Conservation (phyloP, 352 stramenopile species). For the Blastocystis sp. region DNA sequence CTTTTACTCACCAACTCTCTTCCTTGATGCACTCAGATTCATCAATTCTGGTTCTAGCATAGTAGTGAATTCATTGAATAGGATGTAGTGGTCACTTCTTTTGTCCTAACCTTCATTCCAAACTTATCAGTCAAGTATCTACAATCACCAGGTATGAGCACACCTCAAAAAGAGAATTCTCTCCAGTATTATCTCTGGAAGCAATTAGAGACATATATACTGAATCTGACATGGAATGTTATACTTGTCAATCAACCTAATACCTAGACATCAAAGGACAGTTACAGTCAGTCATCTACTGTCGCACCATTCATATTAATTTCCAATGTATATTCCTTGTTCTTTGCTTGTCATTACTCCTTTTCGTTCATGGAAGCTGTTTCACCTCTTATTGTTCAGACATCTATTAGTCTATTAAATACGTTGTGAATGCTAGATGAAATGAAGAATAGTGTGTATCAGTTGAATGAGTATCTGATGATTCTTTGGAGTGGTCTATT, state of each 20-base stretch:
- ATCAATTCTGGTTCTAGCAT: not conserved
- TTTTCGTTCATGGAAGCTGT: conserved; percentile 7
- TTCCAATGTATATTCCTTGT: not conserved
- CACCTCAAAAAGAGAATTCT: not conserved
- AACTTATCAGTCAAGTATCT: conserved; percentile 12
- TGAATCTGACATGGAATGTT: not conserved
- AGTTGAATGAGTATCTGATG: not conserved
- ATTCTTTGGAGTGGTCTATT: conserved; percentile 6
- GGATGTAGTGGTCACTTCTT: not conserved
- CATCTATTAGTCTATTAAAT: not conserved
- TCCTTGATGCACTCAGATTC: not conserved
- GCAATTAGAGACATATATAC: not conserved
- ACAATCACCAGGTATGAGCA: not conserved
- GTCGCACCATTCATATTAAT: not conserved
- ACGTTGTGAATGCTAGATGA: not conserved
- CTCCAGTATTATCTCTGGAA: conserved; percentile 43
- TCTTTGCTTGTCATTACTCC: not conserved
- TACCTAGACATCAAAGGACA: not conserved
- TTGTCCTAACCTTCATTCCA: conserved; percentile 25
- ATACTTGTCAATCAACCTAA: not conserved
- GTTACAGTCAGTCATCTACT: not conserved
- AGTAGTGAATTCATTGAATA: not conserved
- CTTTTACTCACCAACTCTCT: not conserved
- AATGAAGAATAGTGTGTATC: not conserved
- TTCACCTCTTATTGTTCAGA: not conserved